Percentiles rank a stretch among this genome's conserved stretches.
Conservation (phyloP, 2,329 filamentous ascomycete genomes). For the Talaromyces albobiverticillius region DNA sequence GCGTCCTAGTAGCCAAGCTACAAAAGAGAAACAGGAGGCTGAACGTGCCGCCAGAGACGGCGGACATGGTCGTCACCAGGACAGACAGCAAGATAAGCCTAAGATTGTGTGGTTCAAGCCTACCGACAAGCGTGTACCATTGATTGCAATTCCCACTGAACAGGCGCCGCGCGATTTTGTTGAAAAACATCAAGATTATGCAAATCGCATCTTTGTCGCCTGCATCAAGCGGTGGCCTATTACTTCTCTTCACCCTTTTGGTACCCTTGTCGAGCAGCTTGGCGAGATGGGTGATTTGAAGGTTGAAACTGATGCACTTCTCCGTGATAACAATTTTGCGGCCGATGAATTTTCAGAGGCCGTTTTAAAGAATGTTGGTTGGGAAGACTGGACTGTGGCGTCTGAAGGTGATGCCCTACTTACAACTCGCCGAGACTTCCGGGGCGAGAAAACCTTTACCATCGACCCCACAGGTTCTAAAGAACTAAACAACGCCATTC, state of each 20-base stretch:
- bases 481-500: constrained; percentile 88
- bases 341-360: constrained; percentile 97
- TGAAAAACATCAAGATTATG: constrained; percentile 96
- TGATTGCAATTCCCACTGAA: constrained; percentile 97
- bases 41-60: constrained; percentile 91
- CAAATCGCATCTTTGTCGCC: constrained; percentile 95
- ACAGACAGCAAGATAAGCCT: constrained; percentile 89
- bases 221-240: constrained; percentile 99
- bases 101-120: constrained; percentile 99
- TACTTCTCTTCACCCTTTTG: constrained; percentile 97
- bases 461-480: constrained; percentile 85
- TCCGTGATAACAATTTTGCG: constrained; percentile 98
- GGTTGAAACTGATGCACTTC: constrained; percentile 93
- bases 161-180: constrained; percentile 97
- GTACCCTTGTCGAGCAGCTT: constrained; percentile 93
- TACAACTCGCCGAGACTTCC: constrained; percentile 80
- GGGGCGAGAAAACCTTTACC: constrained; percentile 82
- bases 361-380: constrained; percentile 85
- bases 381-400: constrained; percentile 84
- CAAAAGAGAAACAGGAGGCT: constrained; percentile 98
- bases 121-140: constrained; percentile 94
- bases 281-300: constrained; percentile 96
- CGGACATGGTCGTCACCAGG: constrained; percentile 66
- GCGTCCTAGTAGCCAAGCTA: constrained; percentile 94
- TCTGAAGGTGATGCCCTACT: constrained; percentile 77